Evolutionary conservation across 352 stramenopile species (phyloP).

Genomic region (Globisporangium abappressorium): DNA sequence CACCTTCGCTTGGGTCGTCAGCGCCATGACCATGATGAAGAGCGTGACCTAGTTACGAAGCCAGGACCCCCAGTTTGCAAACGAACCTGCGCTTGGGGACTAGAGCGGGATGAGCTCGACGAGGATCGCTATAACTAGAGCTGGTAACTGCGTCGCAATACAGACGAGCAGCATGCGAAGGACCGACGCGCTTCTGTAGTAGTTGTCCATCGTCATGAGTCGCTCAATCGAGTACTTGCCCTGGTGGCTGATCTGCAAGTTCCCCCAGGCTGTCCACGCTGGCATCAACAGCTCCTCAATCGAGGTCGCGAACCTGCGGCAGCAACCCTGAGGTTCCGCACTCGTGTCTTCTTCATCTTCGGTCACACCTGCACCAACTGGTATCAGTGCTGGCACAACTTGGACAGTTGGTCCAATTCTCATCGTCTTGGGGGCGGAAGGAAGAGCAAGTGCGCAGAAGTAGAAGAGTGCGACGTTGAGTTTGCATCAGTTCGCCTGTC

Average conservation of each 20-base stretch:
- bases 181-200: slow-evolving; percentile 18
- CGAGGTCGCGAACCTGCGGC: background rate
- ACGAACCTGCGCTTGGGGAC: slow-evolving; percentile 18
- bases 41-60: slow-evolving; percentile 20
- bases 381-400: background rate
- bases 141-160: slow-evolving; percentile 20
- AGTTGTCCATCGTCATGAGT: slow-evolving; percentile 26
- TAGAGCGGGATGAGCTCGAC: slow-evolving; percentile 28
- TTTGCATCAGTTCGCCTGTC: too few species aligned
- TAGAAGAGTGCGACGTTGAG: too few species aligned
- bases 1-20: background rate
- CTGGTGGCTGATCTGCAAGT: background rate
- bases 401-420: too few species aligned
- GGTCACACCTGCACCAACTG: background rate
- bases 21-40: slow-evolving; percentile 4
- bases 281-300: background rate
- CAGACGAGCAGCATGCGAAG: slow-evolving; percentile 20
- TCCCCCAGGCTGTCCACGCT: background rate
- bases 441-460: too few species aligned
- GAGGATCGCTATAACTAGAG: slow-evolving; percentile 17
- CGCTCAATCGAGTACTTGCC: slow-evolving; percentile 34
- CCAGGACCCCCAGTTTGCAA: slow-evolving; percentile 27
- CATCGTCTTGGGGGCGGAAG: too few species aligned
- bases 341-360: background rate
- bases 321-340: background rate